Conservation (phyloP, 73 alveolate genomes). For the Diophrys appendiculata region DNA sequence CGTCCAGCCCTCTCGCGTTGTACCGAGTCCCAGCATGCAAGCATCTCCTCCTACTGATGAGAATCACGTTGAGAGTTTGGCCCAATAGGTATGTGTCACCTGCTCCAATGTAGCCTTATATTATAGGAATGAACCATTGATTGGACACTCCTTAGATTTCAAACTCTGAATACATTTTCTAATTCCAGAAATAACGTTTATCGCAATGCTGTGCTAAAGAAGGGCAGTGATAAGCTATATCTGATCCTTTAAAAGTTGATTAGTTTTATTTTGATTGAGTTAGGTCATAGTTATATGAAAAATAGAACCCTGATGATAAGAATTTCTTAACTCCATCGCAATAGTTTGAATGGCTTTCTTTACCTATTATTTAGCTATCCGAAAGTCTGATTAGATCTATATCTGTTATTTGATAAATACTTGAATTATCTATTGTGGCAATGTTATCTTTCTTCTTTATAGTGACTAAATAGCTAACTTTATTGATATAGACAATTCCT, state of each 20-base stretch:
- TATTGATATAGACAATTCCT: neutral
- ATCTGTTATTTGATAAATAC: neutral
- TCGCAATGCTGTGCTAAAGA: constrained; percentile 49
- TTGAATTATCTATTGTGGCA: neutral
- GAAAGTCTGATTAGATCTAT: neutral
- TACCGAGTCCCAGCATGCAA: constrained; percentile 91
- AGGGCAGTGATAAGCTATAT: neutral
- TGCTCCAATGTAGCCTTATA: constrained; percentile 78
- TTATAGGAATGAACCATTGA: constrained; percentile 66
- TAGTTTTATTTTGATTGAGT: constrained; percentile 76
- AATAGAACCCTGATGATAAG: constrained; percentile 83
- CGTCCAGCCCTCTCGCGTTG: constrained; percentile 94
- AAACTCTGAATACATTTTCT: constrained; percentile 67
- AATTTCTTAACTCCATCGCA: constrained; percentile 77
- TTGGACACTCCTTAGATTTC: constrained; percentile 33
- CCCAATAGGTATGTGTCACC: constrained; percentile 49
- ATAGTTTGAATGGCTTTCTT: neutral
- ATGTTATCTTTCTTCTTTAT: neutral
- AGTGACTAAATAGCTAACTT: neutral
- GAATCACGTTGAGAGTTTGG: constrained; percentile 56
- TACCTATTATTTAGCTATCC: neutral
- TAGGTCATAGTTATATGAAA: constrained; percentile 84
- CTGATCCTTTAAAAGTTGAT: constrained; percentile 39
- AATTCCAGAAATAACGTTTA: constrained; percentile 67
- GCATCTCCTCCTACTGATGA: constrained; percentile 86